Evolutionary conservation across 352 stramenopile species (phyloP).

Genomic region (Globisporangium carolinianum): DNA sequence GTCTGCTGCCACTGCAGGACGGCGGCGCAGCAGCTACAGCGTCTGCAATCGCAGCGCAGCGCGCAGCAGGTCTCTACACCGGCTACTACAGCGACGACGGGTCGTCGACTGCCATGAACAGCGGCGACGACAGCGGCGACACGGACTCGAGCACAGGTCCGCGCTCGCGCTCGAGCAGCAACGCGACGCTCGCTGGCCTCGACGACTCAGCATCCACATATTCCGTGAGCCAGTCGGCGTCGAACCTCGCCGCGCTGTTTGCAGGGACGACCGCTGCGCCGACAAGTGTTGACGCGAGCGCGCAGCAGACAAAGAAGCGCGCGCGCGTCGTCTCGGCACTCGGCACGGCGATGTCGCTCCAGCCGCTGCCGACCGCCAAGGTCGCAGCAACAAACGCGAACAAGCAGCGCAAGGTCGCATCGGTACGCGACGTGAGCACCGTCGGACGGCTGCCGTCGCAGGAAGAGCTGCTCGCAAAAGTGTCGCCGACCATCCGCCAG

Average conservation of each 20-base stretch:
- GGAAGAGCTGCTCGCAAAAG: constrained; percentile 71
- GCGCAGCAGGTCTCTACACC: not conserved
- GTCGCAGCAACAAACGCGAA: not conserved
- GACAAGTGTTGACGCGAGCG: not conserved
- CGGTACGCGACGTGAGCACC: constrained; percentile 13
- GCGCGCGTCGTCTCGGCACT: constrained; percentile 1
- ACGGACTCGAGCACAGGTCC: constrained; percentile 19
- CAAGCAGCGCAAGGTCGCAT: constrained; percentile 7
- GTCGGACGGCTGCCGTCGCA: constrained; percentile 46
- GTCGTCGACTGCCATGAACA: constrained; percentile 50
- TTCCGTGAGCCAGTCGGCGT: not conserved
- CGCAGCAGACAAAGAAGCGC: constrained; percentile 26
- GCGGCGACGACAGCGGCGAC: constrained; percentile 37
- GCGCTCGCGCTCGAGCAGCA: not conserved
- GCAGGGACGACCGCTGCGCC: not conserved
- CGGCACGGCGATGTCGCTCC: too few species aligned
- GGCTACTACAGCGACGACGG: constrained; percentile 56
- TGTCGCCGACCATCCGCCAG: constrained; percentile 60
- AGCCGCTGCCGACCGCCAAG: not conserved
- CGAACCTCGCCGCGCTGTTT: constrained; percentile 3
- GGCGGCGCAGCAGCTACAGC: constrained; percentile 37
- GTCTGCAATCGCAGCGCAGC: not conserved
- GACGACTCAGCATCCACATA: not conserved
- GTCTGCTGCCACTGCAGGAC: constrained; percentile 8
- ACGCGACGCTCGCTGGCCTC: not conserved